These are phyloP conservation scores for Puccinellia tenuiflora DNA, from an alignment of 176 grass and related monocot genomes.

Conservation along the genomic window DNA sequence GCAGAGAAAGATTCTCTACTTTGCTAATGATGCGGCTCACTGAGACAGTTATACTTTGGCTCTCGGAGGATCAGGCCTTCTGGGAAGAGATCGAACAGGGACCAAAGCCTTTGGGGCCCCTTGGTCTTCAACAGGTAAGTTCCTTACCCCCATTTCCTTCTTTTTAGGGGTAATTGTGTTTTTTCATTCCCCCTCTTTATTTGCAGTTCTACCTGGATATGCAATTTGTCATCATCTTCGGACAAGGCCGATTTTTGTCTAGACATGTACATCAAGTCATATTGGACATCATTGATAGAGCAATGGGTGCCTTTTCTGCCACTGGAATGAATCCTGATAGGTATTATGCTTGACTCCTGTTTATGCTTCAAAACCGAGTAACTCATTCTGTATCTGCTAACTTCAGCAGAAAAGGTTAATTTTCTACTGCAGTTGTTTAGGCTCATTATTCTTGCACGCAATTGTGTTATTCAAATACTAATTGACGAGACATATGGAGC, in stretches of 20 bases:
- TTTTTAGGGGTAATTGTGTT: not conserved
- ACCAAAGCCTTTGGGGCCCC: constrained; percentile 55
- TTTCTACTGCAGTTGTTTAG: not conserved
- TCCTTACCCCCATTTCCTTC: not conserved
- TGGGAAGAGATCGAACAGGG: constrained; percentile 95
- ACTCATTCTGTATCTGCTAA: not conserved
- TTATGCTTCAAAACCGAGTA: not conserved
- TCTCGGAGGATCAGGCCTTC: constrained; percentile 77
- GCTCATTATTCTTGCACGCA: not conserved
- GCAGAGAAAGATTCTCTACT: constrained; percentile 86
- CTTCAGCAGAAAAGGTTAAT: not conserved
- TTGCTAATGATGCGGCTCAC: constrained; percentile 93
- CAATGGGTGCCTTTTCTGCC: constrained; percentile 86
- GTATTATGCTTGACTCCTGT: constrained; percentile 30
- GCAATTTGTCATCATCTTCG: constrained; percentile 91
- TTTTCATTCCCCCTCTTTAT: constrained; percentile 11
- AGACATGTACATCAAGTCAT: constrained; percentile 94
- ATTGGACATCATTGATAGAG: constrained; percentile 80
- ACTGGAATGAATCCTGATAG: constrained; percentile 88
- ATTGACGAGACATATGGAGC: not conserved
- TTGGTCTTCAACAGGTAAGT: constrained; percentile 79
- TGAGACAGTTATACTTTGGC: constrained; percentile 79
- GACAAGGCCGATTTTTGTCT: constrained; percentile 86
- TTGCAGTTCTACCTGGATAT: constrained; percentile 95
- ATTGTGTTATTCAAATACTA: not conserved